A percentile compares a stretch with the other conserved stretches of the same genome.
These are phyloP conservation scores for Chamaecyparis obtusa DNA, from an alignment of 75 land plant genomes.

Conservation along the genomic window DNA sequence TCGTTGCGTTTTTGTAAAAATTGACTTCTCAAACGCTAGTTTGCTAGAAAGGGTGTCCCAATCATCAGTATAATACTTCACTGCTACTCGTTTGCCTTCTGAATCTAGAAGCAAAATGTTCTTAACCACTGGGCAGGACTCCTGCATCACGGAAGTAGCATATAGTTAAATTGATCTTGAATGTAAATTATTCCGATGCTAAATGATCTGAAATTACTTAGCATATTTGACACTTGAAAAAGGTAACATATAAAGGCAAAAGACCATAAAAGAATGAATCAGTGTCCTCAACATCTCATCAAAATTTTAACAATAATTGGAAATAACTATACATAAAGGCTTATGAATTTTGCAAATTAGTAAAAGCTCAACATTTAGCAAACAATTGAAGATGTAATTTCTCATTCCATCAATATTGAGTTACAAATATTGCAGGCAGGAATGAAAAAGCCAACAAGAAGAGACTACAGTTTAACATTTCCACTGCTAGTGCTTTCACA, in stretches of 20 bases:
- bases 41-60: constrained; percentile 78
- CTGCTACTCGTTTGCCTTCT: constrained; percentile 94
- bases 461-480: neutral
- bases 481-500: neutral
- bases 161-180: constrained; percentile 5
- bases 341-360: too few relatives aligned
- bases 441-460: neutral
- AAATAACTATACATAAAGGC: neutral
- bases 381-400: neutral
- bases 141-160: constrained; percentile 37
- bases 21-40: constrained; percentile 77
- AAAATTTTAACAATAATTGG: neutral
- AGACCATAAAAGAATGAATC: neutral
- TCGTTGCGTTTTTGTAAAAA: constrained; percentile 80
- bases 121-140: constrained; percentile 64
- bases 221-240: neutral
- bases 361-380: neutral
- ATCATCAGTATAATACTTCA: constrained; percentile 87
- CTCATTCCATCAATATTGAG: neutral
- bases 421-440: neutral
- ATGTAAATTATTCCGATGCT: neutral
- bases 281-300: neutral
- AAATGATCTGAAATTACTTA: neutral
- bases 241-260: neutral
- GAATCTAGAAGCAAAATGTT: constrained; percentile 85